phyloP scores from a whole-genome alignment of 1,139 yeast species.

The Protomyces pachydermus region DNA sequence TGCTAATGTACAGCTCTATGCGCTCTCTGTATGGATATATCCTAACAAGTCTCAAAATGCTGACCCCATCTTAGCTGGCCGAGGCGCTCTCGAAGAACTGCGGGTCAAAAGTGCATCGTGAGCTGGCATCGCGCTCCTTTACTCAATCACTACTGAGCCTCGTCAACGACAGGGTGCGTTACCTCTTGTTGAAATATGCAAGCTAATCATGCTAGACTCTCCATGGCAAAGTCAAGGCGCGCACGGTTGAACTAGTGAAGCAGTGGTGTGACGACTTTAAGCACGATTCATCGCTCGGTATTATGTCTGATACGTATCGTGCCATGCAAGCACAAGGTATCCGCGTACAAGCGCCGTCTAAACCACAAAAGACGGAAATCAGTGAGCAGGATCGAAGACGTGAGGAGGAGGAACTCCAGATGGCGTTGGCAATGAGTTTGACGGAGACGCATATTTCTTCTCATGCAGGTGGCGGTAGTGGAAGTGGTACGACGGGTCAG shows the following conservation, averaged over 20 bases:
- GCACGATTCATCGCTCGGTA: slow-evolving; percentile 67
- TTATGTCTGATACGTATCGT: slow-evolving; percentile 60
- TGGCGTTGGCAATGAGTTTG: slow-evolving; percentile 72
- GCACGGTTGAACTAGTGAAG: slow-evolving; percentile 61
- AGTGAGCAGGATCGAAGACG: slow-evolving; percentile 47
- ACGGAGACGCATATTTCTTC: slow-evolving; percentile 45
- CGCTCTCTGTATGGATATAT: slow-evolving; percentile 47
- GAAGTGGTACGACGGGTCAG: background rate
- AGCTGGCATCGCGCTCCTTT: slow-evolving; percentile 67
- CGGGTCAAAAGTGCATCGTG: slow-evolving; percentile 80
- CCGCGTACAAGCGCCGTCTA: slow-evolving; percentile 47
- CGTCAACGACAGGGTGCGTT: slow-evolving; percentile 47
- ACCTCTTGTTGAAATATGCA: background rate
- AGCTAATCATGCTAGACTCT: slow-evolving; percentile 38
- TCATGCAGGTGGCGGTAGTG: slow-evolving; percentile 10
- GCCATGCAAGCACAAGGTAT: slow-evolving; percentile 32
- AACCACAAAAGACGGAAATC: slow-evolving; percentile 58
- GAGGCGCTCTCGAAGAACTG: slow-evolving; percentile 86
- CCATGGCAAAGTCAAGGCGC: slow-evolving; percentile 63
- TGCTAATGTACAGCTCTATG: slow-evolving; percentile 73
- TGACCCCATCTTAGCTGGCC: slow-evolving; percentile 42
- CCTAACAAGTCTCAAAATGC: background rate
- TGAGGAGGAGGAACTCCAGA: slow-evolving; percentile 77
- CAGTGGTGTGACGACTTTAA: slow-evolving; percentile 57
- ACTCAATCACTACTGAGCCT: slow-evolving; percentile 54